Percentiles rank a stretch among this genome's conserved stretches.
These are phyloP conservation scores for Penicillium argentinense DNA, from an alignment of 495 filamentous ascomycete genomes.

Conservation along the genomic window DNA sequence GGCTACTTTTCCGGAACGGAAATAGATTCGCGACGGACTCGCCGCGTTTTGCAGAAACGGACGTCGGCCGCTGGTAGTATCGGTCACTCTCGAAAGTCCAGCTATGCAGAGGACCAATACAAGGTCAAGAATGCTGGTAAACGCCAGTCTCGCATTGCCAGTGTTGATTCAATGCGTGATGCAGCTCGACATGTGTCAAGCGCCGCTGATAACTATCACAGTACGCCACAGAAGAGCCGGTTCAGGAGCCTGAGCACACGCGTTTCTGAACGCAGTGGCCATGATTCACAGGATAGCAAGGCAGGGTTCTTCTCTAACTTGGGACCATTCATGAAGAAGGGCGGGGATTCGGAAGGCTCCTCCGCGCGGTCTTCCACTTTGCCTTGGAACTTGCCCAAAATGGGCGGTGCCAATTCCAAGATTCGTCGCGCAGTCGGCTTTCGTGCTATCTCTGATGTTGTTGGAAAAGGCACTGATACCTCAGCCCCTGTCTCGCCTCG, in stretches of 20 bases:
- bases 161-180: conserved; percentile 60
- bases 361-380: conserved; percentile 15
- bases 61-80: conserved; percentile 52
- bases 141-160: conserved; percentile 76
- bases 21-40: conserved; percentile 63
- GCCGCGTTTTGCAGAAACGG: conserved; percentile 81
- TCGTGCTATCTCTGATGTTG: conserved; percentile 76
- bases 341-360: conserved; percentile 52
- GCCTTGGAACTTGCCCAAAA: conserved; percentile 41
- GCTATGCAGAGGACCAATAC: conserved; percentile 66
- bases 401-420: conserved; percentile 42
- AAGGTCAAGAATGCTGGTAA: conserved; percentile 53
- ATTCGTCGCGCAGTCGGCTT: conserved; percentile 61
- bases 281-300: conserved; percentile 43
- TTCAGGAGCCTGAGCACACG: conserved; percentile 49
- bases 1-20: conserved; percentile 95
- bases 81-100: conserved; percentile 62
- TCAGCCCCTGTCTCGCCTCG: conserved; percentile 56
- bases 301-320: conserved; percentile 52
- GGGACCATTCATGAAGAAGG: conserved; percentile 41
- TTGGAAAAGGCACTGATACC: conserved; percentile 33
- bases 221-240: conserved; percentile 43
- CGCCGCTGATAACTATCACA: conserved; percentile 61
- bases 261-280: conserved; percentile 33
- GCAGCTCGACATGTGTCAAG: conserved; percentile 36